Percentiles rank a stretch among this genome's conserved stretches.
These are phyloP conservation scores for Malassezia slooffiae DNA, from an alignment of 1,284 basidiomycete species.

Conservation along the genomic window DNA sequence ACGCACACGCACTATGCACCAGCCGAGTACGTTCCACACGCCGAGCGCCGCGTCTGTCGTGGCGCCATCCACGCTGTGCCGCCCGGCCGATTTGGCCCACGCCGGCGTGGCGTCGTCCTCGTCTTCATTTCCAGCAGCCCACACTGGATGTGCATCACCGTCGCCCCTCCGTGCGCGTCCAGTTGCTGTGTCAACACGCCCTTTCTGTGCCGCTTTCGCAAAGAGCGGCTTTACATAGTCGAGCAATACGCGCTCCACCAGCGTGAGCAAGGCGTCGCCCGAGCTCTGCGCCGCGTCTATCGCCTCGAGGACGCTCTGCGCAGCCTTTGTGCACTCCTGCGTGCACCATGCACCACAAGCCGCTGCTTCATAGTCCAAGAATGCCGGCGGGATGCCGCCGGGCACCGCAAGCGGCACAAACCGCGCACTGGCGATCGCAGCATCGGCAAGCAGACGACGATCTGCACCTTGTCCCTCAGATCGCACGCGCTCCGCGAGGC, in stretches of 20 bases:
- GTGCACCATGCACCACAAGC: too few relatives aligned
- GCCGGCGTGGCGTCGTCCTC: background rate
- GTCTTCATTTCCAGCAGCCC: too few relatives aligned
- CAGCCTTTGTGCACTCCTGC: too few relatives aligned
- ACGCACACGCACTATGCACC: conserved; percentile 1
- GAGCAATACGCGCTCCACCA: too few relatives aligned
- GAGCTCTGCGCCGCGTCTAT: too few relatives aligned
- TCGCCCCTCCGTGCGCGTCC: conserved; percentile 1
- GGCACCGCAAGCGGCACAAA: conserved; percentile 6
- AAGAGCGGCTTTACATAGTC: conserved; percentile 12
- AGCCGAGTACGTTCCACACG: conserved; percentile 8
- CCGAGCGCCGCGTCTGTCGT: conserved; percentile 1
- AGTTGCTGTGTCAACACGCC: background rate
- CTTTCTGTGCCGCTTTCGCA: background rate
- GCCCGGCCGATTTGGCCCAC: conserved; percentile 1
- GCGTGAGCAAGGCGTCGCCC: too few relatives aligned
- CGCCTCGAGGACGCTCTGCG: too few relatives aligned
- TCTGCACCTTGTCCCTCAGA: too few relatives aligned
- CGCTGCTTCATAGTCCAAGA: too few relatives aligned
- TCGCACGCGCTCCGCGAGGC: too few relatives aligned
- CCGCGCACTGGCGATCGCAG: background rate
- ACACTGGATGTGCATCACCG: background rate
- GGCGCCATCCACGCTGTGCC: background rate
- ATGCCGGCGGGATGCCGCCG: too few relatives aligned
- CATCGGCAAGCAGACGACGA: too few relatives aligned